Conservation (phyloP, 2,329 filamentous ascomycete species). For the Rachicladosporium sp. region DNA sequence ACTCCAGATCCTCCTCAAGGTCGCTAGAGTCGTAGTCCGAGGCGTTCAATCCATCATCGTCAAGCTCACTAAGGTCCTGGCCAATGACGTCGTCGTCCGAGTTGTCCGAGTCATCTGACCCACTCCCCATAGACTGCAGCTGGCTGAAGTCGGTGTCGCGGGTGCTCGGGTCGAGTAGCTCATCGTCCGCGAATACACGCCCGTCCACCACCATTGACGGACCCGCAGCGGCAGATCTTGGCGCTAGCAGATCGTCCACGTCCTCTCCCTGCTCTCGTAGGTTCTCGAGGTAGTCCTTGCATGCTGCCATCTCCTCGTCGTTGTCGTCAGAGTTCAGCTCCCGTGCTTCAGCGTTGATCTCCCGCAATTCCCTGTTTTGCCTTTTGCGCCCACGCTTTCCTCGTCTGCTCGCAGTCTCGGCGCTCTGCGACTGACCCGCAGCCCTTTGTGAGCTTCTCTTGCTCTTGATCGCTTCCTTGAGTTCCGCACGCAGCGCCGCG, state of each 20-base stretch:
- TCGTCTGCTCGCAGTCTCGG: conserved; percentile 5
- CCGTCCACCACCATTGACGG: conserved; percentile 20
- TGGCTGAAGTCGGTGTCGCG: conserved; percentile 9
- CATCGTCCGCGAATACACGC: conserved; percentile 17
- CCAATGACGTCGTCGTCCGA: conserved; percentile 8
- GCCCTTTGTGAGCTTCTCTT: no score
- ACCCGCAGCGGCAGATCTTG: conserved; percentile 7
- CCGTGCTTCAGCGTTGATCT: not conserved
- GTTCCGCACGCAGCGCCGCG: no score
- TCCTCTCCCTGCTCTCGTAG: conserved; percentile 31
- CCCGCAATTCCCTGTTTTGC: conserved; percentile 17
- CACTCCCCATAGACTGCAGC: conserved; percentile 16
- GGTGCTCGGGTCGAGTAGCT: conserved; percentile 13
- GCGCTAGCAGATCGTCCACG: conserved; percentile 8
- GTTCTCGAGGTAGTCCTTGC: conserved; percentile 58
- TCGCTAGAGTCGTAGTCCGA: conserved; percentile 26
- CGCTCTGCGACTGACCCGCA: no score
- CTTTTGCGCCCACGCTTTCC: conserved; percentile 22
- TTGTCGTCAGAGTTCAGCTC: conserved; percentile 38
- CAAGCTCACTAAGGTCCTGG: conserved; percentile 13
- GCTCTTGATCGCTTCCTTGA: no score
- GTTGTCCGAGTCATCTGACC: conserved; percentile 13
- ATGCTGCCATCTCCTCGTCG: conserved; percentile 27
- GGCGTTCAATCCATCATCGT: conserved; percentile 28
- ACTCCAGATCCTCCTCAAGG: conserved; percentile 21